Base-by-base conservation (phyloP, 208 protist species). In the Leishmania aethiopica region DNA sequence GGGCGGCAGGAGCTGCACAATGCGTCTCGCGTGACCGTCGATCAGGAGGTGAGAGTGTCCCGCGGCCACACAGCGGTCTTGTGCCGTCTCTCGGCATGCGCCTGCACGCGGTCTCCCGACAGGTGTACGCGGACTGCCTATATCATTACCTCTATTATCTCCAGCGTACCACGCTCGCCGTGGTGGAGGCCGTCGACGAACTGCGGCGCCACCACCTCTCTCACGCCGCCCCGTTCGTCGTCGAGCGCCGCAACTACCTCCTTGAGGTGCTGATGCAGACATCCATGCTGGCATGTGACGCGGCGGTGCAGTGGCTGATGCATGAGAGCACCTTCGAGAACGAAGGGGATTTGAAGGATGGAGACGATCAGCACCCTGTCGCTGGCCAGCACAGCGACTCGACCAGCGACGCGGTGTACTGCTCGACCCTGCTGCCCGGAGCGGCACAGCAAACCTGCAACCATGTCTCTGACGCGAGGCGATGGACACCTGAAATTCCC, bases 171-270 rank as follows among this genome's bases (percentile, higher is more conserved):
- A 90, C 87, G 10, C 72, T 91, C 35, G 86, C 57, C 28, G 84
- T 93, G 57, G 67, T 91, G 28, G 80, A 89, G 75, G 77, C 75
- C 19, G 78, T 93, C 0, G 60, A 25, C 25, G 71, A 28, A 35
- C 76, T 72, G 17, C 90, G 90, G 72, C 66, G 80, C 42, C 28
- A 75, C 28, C 64, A 77, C 55, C 83, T 90, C 19, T 70, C 49
- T 40, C 79, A 78, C 53, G 55, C 67, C 25, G 77, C 82, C 22
- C 90, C 90, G 13, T 89, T 91, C 80, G 67, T 89, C 1, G 67
- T 90, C n/a, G 82, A 89, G 22, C 77, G 81, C 45, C 67, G 78
- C 22, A 91, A 93, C 77, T 93, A 89, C 60, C 69, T 90, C 19
- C 81, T 93, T 22, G 80, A 86, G 59, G 81, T 91, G 66, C 67